Evolutionary conservation across 495 filamentous ascomycete genomes (phyloP).

Genomic region (Hapsidospora chrysogenum): DNA sequence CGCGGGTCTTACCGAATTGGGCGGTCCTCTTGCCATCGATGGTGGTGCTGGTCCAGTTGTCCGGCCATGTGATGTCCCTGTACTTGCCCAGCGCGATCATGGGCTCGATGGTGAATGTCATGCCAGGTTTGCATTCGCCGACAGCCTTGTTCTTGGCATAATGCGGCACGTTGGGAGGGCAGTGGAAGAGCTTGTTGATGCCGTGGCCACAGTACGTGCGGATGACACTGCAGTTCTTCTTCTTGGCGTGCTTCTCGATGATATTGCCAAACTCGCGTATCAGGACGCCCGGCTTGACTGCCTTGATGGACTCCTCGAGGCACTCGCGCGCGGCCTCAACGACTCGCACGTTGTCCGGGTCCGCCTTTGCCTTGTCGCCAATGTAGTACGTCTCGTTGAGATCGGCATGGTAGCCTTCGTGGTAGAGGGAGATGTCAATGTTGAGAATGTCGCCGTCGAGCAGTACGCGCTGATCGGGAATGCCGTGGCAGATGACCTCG

Average conservation of each 20-base stretch:
- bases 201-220: conserved; percentile 85
- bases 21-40: conserved; percentile 68
- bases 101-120: conserved; percentile 89
- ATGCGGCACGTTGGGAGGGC: conserved; percentile 70
- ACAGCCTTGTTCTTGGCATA: conserved; percentile 87
- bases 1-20: conserved; percentile 46
- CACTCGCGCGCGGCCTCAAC: conserved; percentile 71
- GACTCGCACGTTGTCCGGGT: conserved; percentile 68
- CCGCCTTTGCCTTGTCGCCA: conserved; percentile 54
- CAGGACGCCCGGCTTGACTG: conserved; percentile 73
- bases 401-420: conserved; percentile 76
- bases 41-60: conserved; percentile 80
- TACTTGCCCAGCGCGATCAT: conserved; percentile 78
- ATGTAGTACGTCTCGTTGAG: conserved; percentile 90
- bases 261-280: conserved; percentile 72
- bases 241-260: conserved; percentile 77
- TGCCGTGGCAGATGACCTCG: conserved; percentile 92
- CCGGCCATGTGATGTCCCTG: conserved; percentile 73
- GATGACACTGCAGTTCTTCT: conserved; percentile 61
- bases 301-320: conserved; percentile 63
- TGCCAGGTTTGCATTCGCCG: conserved; percentile 68
- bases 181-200: conserved; percentile 74
- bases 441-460: conserved; percentile 81
- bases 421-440: conserved; percentile 77
- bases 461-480: conserved; percentile 64